Base-by-base conservation (phyloP, 2,329 filamentous ascomycete species). In the Myriosclerotinia duriaeana region DNA sequence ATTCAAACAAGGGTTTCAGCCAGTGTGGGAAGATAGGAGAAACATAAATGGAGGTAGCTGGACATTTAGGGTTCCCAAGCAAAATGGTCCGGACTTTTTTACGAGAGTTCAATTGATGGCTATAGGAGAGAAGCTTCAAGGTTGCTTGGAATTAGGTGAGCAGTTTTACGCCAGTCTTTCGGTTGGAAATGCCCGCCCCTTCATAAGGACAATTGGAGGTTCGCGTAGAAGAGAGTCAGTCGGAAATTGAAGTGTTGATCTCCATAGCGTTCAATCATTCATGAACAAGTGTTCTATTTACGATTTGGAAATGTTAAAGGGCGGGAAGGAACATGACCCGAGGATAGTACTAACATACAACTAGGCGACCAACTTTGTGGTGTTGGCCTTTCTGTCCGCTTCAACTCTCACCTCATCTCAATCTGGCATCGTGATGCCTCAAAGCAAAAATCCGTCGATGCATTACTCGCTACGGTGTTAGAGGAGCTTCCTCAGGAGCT, bases 351-450 rank as follows among this genome's bases (percentile, higher is more conserved):
- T 73, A 46, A 73, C 60, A 66, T 44, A 38, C 40, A 17, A 50
- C 67, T 74, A 92, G 91, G 87, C 68, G 90, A 92, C 77, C 92
- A 96, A 76, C 90, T 98, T 72, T 95, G 93, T 77, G 94, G 94
- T 61, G 88, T 97, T 56, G 92, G 91, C 53, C 87, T 95, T 71
- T 93, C 90, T 1, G 91, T 94, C 67, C 89, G 93, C 74, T 96
- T 95, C 84, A 96, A 93, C 80, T 90, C 89, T 40, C 89, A 94
- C 77, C 86, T 97, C 72, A 89, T 97, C 76, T 90, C 91, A 72
- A 86, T 98, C 75, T 98, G 94, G 94, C 95, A 97, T 80, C 91
- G 95, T 69, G 90, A 96, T 75, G 88, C 89, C 30, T 88, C 87
- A 68, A 93, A 95, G 78, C 84, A 91, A 75, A 87, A 85, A 72